Conservation (phyloP, 2,329 filamentous ascomycete species). For the Fusarium pilosicola region DNA sequence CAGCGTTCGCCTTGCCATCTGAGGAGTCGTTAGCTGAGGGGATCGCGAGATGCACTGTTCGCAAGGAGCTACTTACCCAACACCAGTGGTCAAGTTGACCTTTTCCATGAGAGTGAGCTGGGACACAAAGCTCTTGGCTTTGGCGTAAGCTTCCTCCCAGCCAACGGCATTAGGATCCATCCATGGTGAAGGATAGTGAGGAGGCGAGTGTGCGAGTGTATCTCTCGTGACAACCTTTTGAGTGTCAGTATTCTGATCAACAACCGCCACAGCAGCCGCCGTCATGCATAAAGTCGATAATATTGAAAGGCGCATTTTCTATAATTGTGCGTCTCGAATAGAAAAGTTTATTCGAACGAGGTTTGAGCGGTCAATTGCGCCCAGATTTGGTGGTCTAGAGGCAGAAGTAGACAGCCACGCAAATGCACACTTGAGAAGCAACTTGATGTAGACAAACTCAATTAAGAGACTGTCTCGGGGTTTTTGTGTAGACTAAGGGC, state of each 20-base stretch:
- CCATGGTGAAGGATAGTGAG: constrained; percentile 90
- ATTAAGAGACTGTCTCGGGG: neutral
- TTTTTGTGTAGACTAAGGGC: neutral
- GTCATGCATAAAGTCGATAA: neutral
- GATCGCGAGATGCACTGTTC: fast-evolving
- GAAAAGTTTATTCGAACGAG: neutral
- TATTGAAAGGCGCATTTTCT: constrained; percentile 26
- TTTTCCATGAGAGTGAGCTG: constrained; percentile 87
- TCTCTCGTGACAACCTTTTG: constrained; percentile 32
- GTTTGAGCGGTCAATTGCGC: neutral
- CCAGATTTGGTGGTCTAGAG: neutral
- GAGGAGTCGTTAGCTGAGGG: neutral
- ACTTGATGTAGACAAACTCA: neutral
- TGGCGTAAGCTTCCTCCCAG: constrained; percentile 80
- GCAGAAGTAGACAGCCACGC: too few relatives aligned
- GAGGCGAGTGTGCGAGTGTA: constrained; percentile 57
- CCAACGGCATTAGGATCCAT: constrained; percentile 75
- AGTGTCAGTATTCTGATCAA: constrained; percentile 37
- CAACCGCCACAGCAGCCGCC: neutral
- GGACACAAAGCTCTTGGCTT: constrained; percentile 82
- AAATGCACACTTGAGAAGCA: neutral
- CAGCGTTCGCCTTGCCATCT: constrained; percentile 71
- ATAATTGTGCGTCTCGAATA: neutral
- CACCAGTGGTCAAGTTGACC: constrained; percentile 93
- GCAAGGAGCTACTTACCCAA: constrained; percentile 67